Conservation (phyloP, 2,329 filamentous ascomycete genomes). For the Talaromyces sp. region DNA sequence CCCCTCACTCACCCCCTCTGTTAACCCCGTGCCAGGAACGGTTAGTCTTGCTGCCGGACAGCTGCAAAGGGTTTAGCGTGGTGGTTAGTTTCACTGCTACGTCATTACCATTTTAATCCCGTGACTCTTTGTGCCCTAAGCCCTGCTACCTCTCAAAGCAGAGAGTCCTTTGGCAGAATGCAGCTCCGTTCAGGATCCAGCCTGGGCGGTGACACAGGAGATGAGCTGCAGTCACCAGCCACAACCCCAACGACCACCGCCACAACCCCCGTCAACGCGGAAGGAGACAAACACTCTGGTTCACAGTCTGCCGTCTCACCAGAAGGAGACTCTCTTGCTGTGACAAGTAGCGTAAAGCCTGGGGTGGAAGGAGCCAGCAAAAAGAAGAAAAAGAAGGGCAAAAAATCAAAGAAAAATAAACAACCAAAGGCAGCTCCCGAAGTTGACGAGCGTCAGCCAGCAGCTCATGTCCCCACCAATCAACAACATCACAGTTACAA, state of each 20-base stretch:
- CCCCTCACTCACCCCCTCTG: slow-evolving; percentile 4
- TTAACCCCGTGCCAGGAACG: slow-evolving; percentile 11
- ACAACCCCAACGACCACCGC: slow-evolving; percentile 10
- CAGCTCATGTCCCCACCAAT: slow-evolving; percentile 6
- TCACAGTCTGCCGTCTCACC: not conserved
- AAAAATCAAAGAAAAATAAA: slow-evolving; percentile 1
- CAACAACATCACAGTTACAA: slow-evolving; percentile 2
- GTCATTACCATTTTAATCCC: not conserved
- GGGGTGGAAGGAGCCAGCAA: not conserved
- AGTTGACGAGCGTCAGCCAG: slow-evolving; percentile 2
- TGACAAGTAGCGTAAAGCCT: not conserved
- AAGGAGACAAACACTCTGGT: not conserved
- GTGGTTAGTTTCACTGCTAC: not conserved
- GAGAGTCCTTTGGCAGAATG: not conserved
- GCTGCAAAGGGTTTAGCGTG: slow-evolving; percentile 5
- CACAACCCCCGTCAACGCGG: not conserved
- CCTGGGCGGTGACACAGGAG: not conserved
- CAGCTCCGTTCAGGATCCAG: not conserved
- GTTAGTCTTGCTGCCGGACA: slow-evolving; percentile 2
- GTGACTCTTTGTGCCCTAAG: slow-evolving; percentile 12
- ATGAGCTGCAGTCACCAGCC: slow-evolving; percentile 1
- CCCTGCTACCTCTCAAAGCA: slow-evolving; percentile 3
- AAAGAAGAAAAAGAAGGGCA: slow-evolving; percentile 4
- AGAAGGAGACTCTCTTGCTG: not conserved
- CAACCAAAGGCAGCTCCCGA: not conserved